phyloP scores from a whole-genome alignment of 306 rosid genomes.

The Alnus glutinosa region DNA sequence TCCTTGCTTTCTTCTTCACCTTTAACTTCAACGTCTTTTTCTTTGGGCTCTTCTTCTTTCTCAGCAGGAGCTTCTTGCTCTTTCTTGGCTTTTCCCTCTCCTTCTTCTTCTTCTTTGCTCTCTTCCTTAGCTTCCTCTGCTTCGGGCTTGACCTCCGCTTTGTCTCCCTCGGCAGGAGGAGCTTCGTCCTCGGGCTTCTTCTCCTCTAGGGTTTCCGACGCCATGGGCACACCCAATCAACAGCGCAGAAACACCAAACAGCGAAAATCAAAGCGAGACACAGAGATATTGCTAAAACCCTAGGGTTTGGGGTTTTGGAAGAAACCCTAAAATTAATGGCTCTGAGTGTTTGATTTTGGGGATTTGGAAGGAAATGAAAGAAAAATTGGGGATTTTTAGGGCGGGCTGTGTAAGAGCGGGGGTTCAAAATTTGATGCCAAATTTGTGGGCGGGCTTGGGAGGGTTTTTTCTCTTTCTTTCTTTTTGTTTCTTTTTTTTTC shows the following conservation, averaged over 20 bases:
- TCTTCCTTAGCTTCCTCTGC: neutral
- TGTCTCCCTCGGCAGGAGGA: constrained; percentile 31
- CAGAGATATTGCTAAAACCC: constrained; percentile 31
- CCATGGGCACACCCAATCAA: constrained; percentile 42
- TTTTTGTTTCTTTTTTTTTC: neutral
- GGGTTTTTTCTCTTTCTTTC: neutral
- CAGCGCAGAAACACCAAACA: too few species aligned
- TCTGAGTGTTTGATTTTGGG: constrained; percentile 9
- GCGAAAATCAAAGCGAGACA: neutral
- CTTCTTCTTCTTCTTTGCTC: neutral
- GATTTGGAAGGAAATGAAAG: neutral
- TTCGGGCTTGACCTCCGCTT: neutral
- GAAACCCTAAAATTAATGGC: constrained; percentile 42
- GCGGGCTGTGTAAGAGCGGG: constrained; percentile 36
- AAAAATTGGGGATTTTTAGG: constrained; percentile 11
- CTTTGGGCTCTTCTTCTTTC: constrained; percentile 20
- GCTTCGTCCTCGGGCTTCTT: constrained; percentile 42
- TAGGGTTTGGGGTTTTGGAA: constrained; percentile 16
- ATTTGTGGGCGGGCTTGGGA: constrained; percentile 46
- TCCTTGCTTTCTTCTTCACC: constrained; percentile 21
- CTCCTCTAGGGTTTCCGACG: constrained; percentile 72
- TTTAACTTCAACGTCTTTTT: neutral
- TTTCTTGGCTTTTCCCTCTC: neutral
- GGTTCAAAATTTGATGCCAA: constrained; percentile 57
- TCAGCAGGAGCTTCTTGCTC: neutral